Base-by-base conservation (phyloP, 2,329 filamentous ascomycete species). In the Xylaria sp. region DNA sequence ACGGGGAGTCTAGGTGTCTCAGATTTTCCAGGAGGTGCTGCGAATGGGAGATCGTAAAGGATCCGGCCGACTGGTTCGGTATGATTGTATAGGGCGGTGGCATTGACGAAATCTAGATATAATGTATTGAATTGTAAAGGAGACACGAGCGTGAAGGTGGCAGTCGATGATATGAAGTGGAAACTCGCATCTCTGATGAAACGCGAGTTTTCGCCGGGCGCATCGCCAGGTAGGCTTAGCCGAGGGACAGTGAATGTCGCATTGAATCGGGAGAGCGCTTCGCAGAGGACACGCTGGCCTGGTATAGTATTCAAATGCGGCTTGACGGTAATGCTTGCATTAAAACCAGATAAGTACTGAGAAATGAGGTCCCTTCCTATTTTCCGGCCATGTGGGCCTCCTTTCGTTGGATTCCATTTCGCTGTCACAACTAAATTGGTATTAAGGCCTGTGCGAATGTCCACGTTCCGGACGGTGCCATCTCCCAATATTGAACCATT, bases 111-210 rank as follows among this genome's bases (percentile, higher is more conserved):
- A 37, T 92, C 91, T 64, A 99, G 85, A 69, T 87, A 90, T 17
- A 98, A 77, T 0, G 87, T 92, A 53, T 90, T 90, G 60, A 87
- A 80, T 40, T 81, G 78, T 8, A 98, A 80, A 0, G 95, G 95
- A 0, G 93, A 97, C 38, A 88, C 83, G 21, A 98, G 83, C 0
- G 86, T 88, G 75, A 99, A 97, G 0, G 89, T 87, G 3, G 94
- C 94, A 0, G 92, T 93, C 0, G 92, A 96, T 15, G 91, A 90
- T 65, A 95, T 83, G 54, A 98, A 77, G 77, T 98, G 93, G 76
- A 99, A 88, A 6, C 89, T 94, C 10, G 93, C 91, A 69, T 92
- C 88, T 73, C 90, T 86, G 69, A 99, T 92, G 74, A 98, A 97
- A 66, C 87, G 87, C 0, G 84, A 78, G 27, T 77, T 77, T 23